phyloP scores from a whole-genome alignment of 495 filamentous ascomycete species.

The Thozetella sp. region DNA sequence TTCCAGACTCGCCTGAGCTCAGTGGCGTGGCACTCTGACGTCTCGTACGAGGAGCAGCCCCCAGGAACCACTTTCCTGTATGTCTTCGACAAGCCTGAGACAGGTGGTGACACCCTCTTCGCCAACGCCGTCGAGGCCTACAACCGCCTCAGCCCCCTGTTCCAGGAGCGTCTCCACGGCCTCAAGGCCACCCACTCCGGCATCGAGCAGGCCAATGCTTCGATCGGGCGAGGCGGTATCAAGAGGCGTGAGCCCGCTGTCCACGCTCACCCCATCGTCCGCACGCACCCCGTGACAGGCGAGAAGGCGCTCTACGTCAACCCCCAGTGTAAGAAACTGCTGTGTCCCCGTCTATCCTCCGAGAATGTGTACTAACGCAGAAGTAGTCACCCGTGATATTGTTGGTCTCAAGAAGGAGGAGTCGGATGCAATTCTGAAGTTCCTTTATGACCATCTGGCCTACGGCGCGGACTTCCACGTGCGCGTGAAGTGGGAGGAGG shows the following conservation, averaged over 20 bases:
- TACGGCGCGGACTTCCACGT: constrained; percentile 85
- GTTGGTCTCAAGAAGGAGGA: constrained; percentile 79
- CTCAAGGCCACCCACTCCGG: constrained; percentile 78
- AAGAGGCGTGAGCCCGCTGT: constrained; percentile 72
- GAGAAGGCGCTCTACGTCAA: constrained; percentile 90
- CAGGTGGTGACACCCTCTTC: constrained; percentile 81
- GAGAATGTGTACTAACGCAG: constrained; percentile 9
- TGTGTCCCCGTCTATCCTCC: background rate
- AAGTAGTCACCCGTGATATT: constrained; percentile 67
- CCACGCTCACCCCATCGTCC: constrained; percentile 71
- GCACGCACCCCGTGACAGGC: constrained; percentile 81
- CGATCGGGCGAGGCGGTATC: constrained; percentile 57
- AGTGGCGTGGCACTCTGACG: constrained; percentile 83
- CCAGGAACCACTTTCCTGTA: constrained; percentile 85
- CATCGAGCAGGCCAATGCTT: constrained; percentile 66
- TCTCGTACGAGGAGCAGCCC: constrained; percentile 82
- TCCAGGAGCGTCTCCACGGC: constrained; percentile 74
- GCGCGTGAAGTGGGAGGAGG: constrained; percentile 80
- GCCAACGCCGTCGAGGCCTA: constrained; percentile 76
- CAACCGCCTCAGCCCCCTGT: constrained; percentile 69
- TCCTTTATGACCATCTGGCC: constrained; percentile 85
- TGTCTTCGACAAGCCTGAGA: constrained; percentile 72
- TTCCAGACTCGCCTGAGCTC: constrained; percentile 67
- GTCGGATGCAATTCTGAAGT: constrained; percentile 78
- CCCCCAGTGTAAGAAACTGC: constrained; percentile 76